Evolutionary conservation across 495 filamentous ascomycete genomes (phyloP).

Genomic region (Pseudevernia furfuracea): DNA sequence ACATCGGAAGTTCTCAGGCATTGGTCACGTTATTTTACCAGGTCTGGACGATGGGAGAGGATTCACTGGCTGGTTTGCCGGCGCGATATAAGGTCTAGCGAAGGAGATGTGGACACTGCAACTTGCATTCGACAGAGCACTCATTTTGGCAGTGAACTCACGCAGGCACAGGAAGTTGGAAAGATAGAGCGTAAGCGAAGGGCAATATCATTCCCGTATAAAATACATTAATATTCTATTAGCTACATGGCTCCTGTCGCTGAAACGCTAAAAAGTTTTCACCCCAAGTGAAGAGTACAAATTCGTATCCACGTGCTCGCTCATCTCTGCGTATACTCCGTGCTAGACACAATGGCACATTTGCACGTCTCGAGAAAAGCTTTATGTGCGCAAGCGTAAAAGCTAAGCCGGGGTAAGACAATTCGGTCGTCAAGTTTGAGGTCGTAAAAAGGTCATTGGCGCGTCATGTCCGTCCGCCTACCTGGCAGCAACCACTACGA

Average conservation of each 20-base stretch:
- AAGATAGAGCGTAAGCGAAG: neutral
- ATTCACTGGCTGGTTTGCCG: neutral
- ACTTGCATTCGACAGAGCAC: neutral
- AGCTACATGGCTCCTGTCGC: neutral
- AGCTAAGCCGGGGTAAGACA: neutral
- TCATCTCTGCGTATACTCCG: conserved; percentile 10
- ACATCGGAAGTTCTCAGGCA: neutral
- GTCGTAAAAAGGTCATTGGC: conserved; percentile 13
- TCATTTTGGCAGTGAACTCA: neutral
- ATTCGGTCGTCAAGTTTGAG: conserved; percentile 13
- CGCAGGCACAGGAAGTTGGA: neutral
- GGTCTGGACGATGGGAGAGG: neutral
- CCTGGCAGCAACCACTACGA: conserved; percentile 20
- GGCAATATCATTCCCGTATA: neutral
- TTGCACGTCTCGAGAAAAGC: neutral
- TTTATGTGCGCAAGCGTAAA: neutral
- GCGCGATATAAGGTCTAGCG: neutral
- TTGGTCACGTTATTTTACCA: neutral
- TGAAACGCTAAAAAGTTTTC: neutral
- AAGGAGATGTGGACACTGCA: neutral
- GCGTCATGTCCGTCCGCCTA: conserved; percentile 3
- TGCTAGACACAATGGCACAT: neutral
- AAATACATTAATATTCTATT: neutral
- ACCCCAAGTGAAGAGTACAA: neutral
- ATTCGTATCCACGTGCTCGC: conserved; percentile 16